Percentiles rank a stretch among this genome's conserved stretches.
These are phyloP conservation scores for Cytospora mali DNA, from an alignment of 2,329 filamentous ascomycete species.

Conservation along the genomic window DNA sequence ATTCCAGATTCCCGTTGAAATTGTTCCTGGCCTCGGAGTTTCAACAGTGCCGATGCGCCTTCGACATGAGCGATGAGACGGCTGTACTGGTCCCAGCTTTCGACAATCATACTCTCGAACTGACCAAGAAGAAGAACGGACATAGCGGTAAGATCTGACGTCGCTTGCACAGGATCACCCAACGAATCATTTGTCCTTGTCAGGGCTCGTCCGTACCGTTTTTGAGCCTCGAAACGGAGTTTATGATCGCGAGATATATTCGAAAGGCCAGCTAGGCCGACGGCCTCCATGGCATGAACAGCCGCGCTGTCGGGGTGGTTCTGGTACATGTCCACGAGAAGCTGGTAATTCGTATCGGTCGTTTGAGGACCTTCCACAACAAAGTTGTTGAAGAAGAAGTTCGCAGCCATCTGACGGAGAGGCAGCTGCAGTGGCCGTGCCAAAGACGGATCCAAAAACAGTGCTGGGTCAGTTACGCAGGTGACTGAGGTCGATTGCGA, in stretches of 20 bases:
- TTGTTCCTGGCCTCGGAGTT: constrained; percentile 33
- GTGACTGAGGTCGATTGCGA: neutral
- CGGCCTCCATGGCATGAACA: constrained; percentile 32
- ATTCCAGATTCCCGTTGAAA: constrained; percentile 22
- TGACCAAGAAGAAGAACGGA: constrained; percentile 33
- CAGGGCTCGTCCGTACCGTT: constrained; percentile 31
- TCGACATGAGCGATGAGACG: constrained; percentile 30
- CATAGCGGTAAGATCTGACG: constrained; percentile 32
- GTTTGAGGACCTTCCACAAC: constrained; percentile 27
- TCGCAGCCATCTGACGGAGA: constrained; percentile 26
- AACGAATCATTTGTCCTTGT: constrained; percentile 26
- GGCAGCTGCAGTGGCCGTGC: constrained; percentile 21
- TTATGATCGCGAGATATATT: constrained; percentile 30
- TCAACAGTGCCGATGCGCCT: constrained; percentile 32
- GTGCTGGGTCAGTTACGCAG: neutral
- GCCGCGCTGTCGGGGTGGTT: neutral
- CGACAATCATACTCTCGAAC: constrained; percentile 33
- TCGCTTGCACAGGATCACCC: constrained; percentile 24
- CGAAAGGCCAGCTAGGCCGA: constrained; percentile 35
- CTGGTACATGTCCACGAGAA: constrained; percentile 26
- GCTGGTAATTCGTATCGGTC: constrained; percentile 28
- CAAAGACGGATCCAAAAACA: neutral
- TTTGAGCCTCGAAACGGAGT: constrained; percentile 28
- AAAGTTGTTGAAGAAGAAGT: constrained; percentile 34
- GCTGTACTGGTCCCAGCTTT: constrained; percentile 28